phyloP scores from a whole-genome alignment of 2,329 filamentous ascomycete species.

The Penicillium sp. region DNA sequence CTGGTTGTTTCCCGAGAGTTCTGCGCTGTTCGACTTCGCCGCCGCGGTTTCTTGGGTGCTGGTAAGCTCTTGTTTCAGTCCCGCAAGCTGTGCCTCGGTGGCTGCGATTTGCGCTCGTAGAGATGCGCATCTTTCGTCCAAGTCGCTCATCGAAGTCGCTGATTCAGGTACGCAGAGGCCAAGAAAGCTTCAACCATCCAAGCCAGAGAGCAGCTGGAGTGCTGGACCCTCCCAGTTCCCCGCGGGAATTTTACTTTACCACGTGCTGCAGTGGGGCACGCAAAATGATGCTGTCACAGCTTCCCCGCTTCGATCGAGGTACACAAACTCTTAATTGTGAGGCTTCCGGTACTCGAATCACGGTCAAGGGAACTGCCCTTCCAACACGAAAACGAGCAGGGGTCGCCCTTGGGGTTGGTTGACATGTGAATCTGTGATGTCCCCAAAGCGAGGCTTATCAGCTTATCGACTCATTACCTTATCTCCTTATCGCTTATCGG shows the following conservation, averaged over 20 bases:
- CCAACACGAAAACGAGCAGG: too few relatives aligned
- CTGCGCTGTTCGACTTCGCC: constrained; percentile 22
- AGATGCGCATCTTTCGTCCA: constrained; percentile 40
- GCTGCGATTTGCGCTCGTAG: constrained; percentile 46
- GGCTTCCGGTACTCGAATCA: neutral
- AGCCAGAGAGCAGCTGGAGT: neutral
- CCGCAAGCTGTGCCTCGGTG: constrained; percentile 44
- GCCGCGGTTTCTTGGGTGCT: constrained; percentile 39
- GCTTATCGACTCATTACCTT: neutral
- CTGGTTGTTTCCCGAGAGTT: constrained; percentile 2
- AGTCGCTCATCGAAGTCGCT: constrained; percentile 17
- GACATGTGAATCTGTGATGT: neutral
- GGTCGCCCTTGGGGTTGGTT: neutral
- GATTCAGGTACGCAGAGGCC: neutral
- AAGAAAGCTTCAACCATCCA: neutral
- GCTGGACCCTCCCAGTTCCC: constrained; percentile 15
- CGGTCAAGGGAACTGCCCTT: neutral
- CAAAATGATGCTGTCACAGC: neutral
- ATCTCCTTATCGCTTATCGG: neutral
- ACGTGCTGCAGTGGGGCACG: constrained; percentile 1
- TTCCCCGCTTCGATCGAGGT: neutral
- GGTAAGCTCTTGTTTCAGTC: constrained; percentile 45
- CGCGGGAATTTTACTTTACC: constrained; percentile 20
- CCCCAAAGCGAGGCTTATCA: neutral
- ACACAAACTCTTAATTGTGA: neutral